phyloP scores from a whole-genome alignment of 2,329 filamentous ascomycete species.

The Celoporthe dispersa region DNA sequence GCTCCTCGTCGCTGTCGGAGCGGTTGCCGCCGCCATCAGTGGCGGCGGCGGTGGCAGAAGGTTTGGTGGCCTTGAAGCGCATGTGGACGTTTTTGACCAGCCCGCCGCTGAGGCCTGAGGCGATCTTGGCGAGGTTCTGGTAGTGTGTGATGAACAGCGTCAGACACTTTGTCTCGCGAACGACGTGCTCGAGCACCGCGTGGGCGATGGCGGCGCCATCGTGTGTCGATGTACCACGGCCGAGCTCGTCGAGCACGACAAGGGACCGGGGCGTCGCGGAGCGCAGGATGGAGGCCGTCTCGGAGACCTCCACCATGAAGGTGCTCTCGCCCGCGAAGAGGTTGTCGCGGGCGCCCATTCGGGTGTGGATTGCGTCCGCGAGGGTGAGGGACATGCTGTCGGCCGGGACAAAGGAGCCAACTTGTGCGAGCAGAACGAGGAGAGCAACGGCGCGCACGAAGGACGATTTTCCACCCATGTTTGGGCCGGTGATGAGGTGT shows the following conservation, averaged over 20 bases:
- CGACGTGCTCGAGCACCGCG: conserved; percentile 84
- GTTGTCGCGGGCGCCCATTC: conserved; percentile 96
- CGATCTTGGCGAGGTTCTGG: conserved; percentile 77
- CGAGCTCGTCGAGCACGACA: conserved; percentile 93
- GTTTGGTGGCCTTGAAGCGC: conserved; percentile 67
- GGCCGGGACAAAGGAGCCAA: conserved; percentile 92
- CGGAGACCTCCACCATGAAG: conserved; percentile 97
- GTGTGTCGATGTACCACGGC: conserved; percentile 90
- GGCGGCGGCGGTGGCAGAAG: conserved; percentile 11
- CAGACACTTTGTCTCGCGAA: conserved; percentile 73
- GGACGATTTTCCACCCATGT: conserved; percentile 99
- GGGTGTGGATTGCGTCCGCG: conserved; percentile 89
- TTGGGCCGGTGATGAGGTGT: conserved; percentile 91
- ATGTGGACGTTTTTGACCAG: conserved; percentile 89
- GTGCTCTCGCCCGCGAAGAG: conserved; percentile 93
- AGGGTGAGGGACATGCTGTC: conserved; percentile 74
- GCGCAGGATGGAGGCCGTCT: conserved; percentile 89
- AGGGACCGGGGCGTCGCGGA: conserved; percentile 82
- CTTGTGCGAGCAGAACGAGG: conserved; percentile 90
- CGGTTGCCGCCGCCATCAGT: conserved; percentile 3
- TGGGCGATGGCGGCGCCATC: conserved; percentile 96
- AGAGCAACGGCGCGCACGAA: conserved; percentile 93
- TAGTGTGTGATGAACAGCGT: conserved; percentile 99
- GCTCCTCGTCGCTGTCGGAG: conserved; percentile 37
- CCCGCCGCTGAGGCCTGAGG: conserved; percentile 65